A percentile compares a stretch with the other conserved stretches of the same genome.
phyloP scores from a whole-genome alignment of 371 early-diverging fungal genomes.

The Umbelopsis sp. region DNA sequence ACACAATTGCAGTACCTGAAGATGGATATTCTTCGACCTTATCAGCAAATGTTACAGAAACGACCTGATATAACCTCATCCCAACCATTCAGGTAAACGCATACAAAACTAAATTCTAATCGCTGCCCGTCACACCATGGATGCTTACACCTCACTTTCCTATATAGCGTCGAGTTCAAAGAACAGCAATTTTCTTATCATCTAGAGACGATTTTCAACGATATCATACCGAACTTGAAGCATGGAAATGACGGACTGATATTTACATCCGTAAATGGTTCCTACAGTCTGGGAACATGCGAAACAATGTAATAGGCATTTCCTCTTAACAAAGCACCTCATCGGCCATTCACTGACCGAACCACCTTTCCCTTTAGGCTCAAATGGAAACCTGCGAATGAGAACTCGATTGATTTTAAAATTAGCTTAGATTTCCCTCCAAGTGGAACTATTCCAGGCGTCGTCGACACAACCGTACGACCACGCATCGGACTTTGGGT shows the following conservation, averaged over 20 bases:
- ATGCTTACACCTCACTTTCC: not conserved
- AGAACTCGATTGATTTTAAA: constrained; percentile 97
- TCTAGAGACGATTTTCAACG: constrained; percentile 59
- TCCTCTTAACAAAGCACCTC: not conserved
- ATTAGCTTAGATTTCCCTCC: constrained; percentile 51
- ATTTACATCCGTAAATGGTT: constrained; percentile 89
- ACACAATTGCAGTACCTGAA: constrained; percentile 55
- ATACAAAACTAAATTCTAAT: not conserved
- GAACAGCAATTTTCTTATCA: constrained; percentile 74
- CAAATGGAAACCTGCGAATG: constrained; percentile 99
- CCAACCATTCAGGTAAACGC: constrained; percentile 68
- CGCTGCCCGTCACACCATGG: too few relatives aligned
- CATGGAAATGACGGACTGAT: constrained; percentile 98
- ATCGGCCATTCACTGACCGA: not conserved
- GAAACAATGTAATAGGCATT: constrained; percentile 69
- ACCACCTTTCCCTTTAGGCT: constrained; percentile 53
- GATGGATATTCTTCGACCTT: constrained; percentile 70
- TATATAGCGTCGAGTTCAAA: constrained; percentile 68
- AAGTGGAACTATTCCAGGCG: constrained; percentile 40
- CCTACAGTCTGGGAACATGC: constrained; percentile 88
- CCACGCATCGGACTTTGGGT: constrained; percentile 58
- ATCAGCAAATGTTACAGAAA: constrained; percentile 54
- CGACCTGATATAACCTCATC: constrained; percentile 40
- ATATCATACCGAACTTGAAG: constrained; percentile 76
- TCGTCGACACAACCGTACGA: constrained; percentile 33